These are phyloP conservation scores for Hypoxylon sp. DNA, from an alignment of 2,329 filamentous ascomycete species.

Conservation along the genomic window DNA sequence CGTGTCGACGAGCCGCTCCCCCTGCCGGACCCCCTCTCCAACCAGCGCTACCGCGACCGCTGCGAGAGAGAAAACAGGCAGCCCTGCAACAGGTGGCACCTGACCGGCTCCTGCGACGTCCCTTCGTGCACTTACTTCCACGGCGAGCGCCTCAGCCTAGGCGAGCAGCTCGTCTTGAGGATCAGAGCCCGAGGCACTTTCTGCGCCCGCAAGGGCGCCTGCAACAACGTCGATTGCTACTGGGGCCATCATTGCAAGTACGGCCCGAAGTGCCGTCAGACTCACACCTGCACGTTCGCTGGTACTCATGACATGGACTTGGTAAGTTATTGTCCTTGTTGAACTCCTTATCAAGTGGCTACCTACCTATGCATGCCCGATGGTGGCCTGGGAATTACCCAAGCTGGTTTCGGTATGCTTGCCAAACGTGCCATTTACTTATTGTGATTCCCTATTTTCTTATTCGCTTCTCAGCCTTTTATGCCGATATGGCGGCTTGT, in stretches of 20 bases:
- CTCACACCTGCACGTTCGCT: slow-evolving; percentile 13
- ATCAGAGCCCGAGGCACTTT: slow-evolving; percentile 15
- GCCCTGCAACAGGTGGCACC: slow-evolving; percentile 32
- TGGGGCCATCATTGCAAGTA: slow-evolving; percentile 39
- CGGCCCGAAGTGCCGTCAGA: slow-evolving; percentile 13
- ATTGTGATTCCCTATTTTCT: background rate
- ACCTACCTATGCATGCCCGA: background rate
- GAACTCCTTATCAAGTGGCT: background rate
- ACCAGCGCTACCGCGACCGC: slow-evolving; percentile 19
- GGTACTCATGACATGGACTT: slow-evolving; percentile 20
- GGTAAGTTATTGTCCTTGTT: slow-evolving; percentile 21
- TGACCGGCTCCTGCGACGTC: slow-evolving; percentile 22
- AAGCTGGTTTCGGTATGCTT: background rate
- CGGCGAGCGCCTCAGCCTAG: slow-evolving; percentile 13
- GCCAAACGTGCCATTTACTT: background rate
- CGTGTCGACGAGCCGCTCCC: slow-evolving; percentile 32
- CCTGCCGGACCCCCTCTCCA: background rate
- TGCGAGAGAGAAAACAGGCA: slow-evolving; percentile 15
- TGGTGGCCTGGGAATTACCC: background rate
- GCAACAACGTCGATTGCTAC: slow-evolving; percentile 17
- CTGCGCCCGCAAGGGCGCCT: slow-evolving; percentile 6
- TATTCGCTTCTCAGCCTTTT: background rate
- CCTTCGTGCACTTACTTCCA: slow-evolving; percentile 32
- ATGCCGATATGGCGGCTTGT: background rate
- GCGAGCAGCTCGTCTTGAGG: slow-evolving; percentile 22